phyloP scores from a whole-genome alignment of 352 stramenopile genomes.

The Globisporangium camurandrum region DNA sequence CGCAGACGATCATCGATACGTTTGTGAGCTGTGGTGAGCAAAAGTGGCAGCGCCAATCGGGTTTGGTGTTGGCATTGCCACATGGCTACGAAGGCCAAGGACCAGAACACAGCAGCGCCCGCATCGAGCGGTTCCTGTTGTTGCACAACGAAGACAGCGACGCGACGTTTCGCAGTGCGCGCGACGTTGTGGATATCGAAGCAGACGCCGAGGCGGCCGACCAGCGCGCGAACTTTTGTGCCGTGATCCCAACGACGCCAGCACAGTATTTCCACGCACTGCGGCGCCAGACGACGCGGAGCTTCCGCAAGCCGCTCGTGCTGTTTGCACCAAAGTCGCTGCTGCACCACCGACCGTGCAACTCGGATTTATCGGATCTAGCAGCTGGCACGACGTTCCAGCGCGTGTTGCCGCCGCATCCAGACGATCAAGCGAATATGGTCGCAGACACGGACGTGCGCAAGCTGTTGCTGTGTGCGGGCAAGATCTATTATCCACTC shows the following conservation, averaged over 20 bases:
- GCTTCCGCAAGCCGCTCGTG: slow-evolving; percentile 75
- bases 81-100: slow-evolving; percentile 86
- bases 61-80: slow-evolving; percentile 67
- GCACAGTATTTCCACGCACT: slow-evolving; percentile 97
- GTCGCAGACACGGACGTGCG: slow-evolving; percentile 59
- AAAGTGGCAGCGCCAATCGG: slow-evolving; percentile 89
- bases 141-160: slow-evolving; percentile 71
- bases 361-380: slow-evolving; percentile 66
- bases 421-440: slow-evolving; percentile 60
- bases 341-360: slow-evolving; percentile 75
- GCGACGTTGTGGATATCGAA: slow-evolving; percentile 15
- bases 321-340: slow-evolving; percentile 81
- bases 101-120: slow-evolving; percentile 76
- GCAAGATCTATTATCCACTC: slow-evolving; percentile 83
- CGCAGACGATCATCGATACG: slow-evolving; percentile 85
- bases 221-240: slow-evolving; percentile 63
- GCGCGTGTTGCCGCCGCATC: slow-evolving; percentile 64
- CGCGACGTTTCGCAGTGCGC: slow-evolving; percentile 36
- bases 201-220: slow-evolving; percentile 34
- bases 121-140: slow-evolving; percentile 82
- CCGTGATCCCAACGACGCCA: slow-evolving; percentile 78
- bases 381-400: slow-evolving; percentile 47
- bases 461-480: slow-evolving; percentile 73
- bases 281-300: slow-evolving; percentile 68
- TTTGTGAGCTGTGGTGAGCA: slow-evolving; percentile 80